Evolutionary conservation across 2,329 filamentous ascomycete species (phyloP).

Genomic region (Apiospora sp.): DNA sequence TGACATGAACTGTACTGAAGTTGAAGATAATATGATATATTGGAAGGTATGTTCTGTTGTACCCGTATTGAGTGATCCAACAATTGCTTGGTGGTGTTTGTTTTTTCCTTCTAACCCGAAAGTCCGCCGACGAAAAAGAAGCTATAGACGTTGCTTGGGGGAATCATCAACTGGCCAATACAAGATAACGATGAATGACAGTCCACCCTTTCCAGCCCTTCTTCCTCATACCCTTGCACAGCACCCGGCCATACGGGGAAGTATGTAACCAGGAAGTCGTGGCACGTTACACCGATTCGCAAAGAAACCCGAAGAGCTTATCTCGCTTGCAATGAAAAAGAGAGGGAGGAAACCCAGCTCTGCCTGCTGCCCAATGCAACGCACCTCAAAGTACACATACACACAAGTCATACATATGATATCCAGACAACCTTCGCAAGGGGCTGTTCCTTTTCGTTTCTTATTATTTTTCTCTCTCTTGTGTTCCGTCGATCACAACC

Average conservation of each 20-base stretch:
- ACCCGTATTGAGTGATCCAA: background rate
- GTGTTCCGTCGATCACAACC: background rate
- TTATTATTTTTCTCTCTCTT: no score
- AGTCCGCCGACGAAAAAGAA: background rate
- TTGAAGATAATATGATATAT: background rate
- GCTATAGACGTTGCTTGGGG: background rate
- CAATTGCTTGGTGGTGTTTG: background rate
- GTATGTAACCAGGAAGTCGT: conserved; percentile 6
- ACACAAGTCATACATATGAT: conserved; percentile 5
- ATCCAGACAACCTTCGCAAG: background rate
- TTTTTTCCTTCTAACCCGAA: background rate
- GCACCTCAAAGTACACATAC: background rate
- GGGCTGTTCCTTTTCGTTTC: background rate
- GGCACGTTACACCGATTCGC: background rate
- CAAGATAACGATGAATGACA: background rate
- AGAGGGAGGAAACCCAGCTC: background rate
- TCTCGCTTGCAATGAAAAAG: background rate
- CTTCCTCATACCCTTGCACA: background rate
- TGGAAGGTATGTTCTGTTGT: background rate
- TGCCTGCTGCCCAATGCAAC: background rate
- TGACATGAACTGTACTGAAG: background rate
- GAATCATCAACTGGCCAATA: conserved; percentile 7
- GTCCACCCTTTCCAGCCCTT: background rate
- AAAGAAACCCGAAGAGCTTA: background rate
- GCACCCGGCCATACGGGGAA: background rate